Conservation (phyloP, 371 early-diverging fungal species). For the Mortierella polycephala region DNA sequence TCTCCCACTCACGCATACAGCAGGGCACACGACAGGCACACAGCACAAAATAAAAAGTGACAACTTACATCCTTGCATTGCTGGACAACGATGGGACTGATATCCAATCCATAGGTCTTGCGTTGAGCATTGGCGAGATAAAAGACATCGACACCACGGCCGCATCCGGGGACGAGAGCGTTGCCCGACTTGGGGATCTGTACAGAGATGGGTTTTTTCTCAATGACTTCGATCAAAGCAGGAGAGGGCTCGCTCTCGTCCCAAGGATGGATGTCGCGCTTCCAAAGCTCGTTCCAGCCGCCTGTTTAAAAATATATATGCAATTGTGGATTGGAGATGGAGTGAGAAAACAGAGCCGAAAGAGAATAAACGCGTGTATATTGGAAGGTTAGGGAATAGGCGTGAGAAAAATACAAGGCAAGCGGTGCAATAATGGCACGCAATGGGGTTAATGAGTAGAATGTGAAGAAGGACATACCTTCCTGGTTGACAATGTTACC, state of each 20-base stretch:
- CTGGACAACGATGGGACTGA: slow-evolving; percentile 74
- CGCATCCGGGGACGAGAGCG: slow-evolving; percentile 89
- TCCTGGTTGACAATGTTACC: slow-evolving; percentile 30
- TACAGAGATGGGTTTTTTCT: slow-evolving; percentile 61
- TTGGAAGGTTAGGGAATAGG: no score
- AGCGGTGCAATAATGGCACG: no score
- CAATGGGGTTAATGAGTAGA: not conserved
- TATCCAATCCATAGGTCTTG: slow-evolving; percentile 76
- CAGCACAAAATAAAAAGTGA: not conserved
- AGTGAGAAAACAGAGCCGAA: not conserved
- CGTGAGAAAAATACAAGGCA: no score
- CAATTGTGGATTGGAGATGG: not conserved
- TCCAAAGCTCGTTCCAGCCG: slow-evolving; percentile 71
- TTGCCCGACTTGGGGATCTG: slow-evolving; percentile 67
- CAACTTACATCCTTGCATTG: slow-evolving; percentile 47
- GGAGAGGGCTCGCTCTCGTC: slow-evolving; percentile 71
- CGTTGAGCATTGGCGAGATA: slow-evolving; percentile 68
- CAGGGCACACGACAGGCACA: no score
- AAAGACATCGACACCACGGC: slow-evolving; percentile 83
- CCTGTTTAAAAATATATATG: slow-evolving; percentile 3
- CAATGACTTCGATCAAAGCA: slow-evolving; percentile 71
- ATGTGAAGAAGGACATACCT: slow-evolving; percentile 9
- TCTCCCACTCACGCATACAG: no score
- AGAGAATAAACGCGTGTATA: not conserved
- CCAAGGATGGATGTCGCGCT: slow-evolving; percentile 66